A percentile compares a stretch with the other conserved stretches of the same genome.
Conservation (phyloP, 768 basidiomycete genomes). For the Termitomyces sp. region DNA sequence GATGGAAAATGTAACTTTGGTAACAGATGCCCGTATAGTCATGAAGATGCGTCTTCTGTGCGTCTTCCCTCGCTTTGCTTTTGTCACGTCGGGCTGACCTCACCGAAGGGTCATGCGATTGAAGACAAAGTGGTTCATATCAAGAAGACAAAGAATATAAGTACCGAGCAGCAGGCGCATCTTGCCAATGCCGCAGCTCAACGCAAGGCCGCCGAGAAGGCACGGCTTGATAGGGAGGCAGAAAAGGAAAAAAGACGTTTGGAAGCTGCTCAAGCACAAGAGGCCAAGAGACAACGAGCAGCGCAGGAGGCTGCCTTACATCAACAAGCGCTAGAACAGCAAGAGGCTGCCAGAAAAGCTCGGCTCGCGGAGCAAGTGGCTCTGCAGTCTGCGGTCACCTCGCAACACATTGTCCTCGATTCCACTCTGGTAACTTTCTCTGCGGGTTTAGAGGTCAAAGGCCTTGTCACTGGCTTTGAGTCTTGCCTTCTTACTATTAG, state of each 20-base stretch:
- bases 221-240: background rate
- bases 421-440: conserved; percentile 44
- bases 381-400: conserved; percentile 23
- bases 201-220: background rate
- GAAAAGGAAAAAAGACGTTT: background rate
- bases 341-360: conserved; percentile 5
- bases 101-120: background rate
- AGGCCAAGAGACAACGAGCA: conserved; percentile 5
- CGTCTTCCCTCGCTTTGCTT: background rate
- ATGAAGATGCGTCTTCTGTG: background rate
- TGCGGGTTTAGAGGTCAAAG: conserved; percentile 41
- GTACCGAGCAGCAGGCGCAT: background rate
- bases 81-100: background rate
- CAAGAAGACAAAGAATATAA: background rate
- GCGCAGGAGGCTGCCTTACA: conserved; percentile 2
- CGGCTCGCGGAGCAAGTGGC: conserved; percentile 7
- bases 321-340: conserved; percentile 4
- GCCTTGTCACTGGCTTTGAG: conserved; percentile 46
- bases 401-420: conserved; percentile 37
- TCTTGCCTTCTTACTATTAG: conserved; percentile 40
- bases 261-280: conserved; percentile 15
- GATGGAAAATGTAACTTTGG: conserved; percentile 3
- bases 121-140: background rate
- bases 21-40: conserved; percentile 1
- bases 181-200: background rate